phyloP scores from a whole-genome alignment of 805 yeast genomes.

The Candida montana region DNA sequence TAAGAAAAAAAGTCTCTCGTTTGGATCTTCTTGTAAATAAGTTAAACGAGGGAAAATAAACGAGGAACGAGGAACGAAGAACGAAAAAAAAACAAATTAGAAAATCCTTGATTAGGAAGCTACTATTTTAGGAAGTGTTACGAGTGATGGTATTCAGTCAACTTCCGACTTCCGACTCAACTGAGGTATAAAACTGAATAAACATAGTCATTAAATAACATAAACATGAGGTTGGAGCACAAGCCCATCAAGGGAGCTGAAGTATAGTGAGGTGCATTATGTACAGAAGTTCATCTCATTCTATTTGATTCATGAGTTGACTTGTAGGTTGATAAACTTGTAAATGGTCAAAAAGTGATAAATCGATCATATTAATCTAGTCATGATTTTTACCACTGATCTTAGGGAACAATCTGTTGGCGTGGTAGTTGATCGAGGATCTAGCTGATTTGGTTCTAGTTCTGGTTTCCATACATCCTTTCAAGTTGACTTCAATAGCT shows the following conservation, averaged over 20 bases:
- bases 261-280: not conserved
- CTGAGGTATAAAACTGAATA: not conserved
- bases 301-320: not conserved
- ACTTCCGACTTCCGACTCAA: too few species aligned
- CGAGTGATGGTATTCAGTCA: not conserved
- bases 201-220: conserved; percentile 7
- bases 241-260: not conserved
- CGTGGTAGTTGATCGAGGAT: conserved; percentile 48
- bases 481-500: conserved; percentile 61
- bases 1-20: too few species aligned
- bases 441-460: conserved; percentile 24
- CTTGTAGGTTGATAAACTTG: not conserved
- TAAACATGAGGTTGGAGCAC: conserved; percentile 1
- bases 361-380: conserved; percentile 3
- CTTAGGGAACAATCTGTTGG: conserved; percentile 43
- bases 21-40: too few species aligned
- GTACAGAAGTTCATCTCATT: not conserved
- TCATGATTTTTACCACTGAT: conserved; percentile 47
- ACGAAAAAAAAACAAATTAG: too few species aligned
- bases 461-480: conserved; percentile 58
- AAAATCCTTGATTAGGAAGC: not conserved
- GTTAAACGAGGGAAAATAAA: too few species aligned
- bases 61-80: too few species aligned
- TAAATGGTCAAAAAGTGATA: not conserved
- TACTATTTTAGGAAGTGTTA: not conserved